Evolutionary conservation across 2,329 filamentous ascomycete species (phyloP).

Genomic region (Penicillium aurantiogriseum): DNA sequence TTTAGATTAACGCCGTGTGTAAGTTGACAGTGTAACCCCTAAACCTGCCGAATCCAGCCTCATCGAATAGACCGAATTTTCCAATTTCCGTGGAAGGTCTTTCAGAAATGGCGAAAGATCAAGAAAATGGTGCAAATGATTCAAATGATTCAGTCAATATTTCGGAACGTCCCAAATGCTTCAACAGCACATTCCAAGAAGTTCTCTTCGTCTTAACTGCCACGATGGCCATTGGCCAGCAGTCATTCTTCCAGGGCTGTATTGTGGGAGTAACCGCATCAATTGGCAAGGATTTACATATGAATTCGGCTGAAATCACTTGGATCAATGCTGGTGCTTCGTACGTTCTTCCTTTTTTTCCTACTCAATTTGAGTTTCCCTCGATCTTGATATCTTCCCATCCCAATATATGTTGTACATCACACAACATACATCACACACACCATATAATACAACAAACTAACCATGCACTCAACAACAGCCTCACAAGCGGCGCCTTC

Average conservation of each 20-base stretch:
- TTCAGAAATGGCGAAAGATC: slow-evolving; percentile 2
- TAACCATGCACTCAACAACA: slow-evolving; percentile 24
- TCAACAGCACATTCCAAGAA: slow-evolving; percentile 62
- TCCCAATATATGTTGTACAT: not conserved
- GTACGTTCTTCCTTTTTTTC: slow-evolving; percentile 31
- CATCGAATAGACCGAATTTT: not conserved
- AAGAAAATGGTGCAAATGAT: slow-evolving; percentile 18
- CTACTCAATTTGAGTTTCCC: not conserved
- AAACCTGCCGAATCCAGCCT: not conserved
- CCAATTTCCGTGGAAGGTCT: not conserved
- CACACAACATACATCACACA: not conserved
- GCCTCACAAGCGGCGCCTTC: slow-evolving; percentile 62
- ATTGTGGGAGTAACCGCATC: slow-evolving; percentile 63
- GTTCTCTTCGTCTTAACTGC: slow-evolving; percentile 64
- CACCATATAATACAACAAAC: not conserved
- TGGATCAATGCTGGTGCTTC: slow-evolving; percentile 66
- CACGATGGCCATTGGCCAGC: slow-evolving; percentile 65
- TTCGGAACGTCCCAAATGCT: slow-evolving; percentile 40
- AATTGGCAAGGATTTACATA: slow-evolving; percentile 58
- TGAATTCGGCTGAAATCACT: slow-evolving; percentile 65
- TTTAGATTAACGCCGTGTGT: not conserved
- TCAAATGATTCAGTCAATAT: slow-evolving; percentile 9
- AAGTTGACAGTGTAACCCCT: not conserved
- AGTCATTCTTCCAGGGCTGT: slow-evolving; percentile 58
- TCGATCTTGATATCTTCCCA: no score